Percentiles rank a stretch among this genome's conserved stretches.
Evolutionary conservation across 306 rosid genomes (phyloP).

Genomic region (Casuarina glauca): DNA sequence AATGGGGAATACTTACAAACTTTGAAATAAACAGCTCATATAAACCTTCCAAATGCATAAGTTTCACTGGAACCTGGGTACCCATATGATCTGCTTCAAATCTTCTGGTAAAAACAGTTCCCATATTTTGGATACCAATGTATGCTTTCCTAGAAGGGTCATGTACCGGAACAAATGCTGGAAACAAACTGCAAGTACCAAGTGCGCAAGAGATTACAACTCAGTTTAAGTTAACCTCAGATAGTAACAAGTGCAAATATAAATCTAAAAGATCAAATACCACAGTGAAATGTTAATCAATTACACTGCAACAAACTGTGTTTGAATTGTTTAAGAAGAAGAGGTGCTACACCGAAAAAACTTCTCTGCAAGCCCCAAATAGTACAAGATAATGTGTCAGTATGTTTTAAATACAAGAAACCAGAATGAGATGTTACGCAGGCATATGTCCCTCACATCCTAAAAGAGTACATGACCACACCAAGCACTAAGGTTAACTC

Average conservation of each 20-base stretch:
- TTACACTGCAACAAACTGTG: background rate
- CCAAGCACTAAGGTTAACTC: constrained; percentile 1
- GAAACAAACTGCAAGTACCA: constrained; percentile 75
- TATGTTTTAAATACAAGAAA: constrained; percentile 1
- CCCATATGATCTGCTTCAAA: constrained; percentile 90
- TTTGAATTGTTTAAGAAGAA: background rate
- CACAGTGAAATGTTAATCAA: background rate
- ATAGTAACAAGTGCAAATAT: background rate
- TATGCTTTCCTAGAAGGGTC: constrained; percentile 93
- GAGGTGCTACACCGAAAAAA: background rate
- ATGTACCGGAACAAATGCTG: constrained; percentile 97
- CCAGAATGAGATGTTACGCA: background rate
- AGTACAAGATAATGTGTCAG: background rate
- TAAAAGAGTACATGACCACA: background rate
- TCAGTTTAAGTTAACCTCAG: constrained; percentile 15
- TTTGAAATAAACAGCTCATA: constrained; percentile 88
- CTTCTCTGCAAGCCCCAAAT: too few species aligned
- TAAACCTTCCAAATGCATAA: constrained; percentile 95
- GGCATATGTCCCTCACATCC: background rate
- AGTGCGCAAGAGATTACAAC: constrained; percentile 28
- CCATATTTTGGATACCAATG: constrained; percentile 96
- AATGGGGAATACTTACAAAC: constrained; percentile 66
- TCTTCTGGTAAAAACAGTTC: constrained; percentile 95
- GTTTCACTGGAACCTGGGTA: constrained; percentile 85
- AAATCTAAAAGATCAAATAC: background rate